These are phyloP conservation scores for Bidens hawaiensis DNA, from an alignment of 140 eudicot species.

Conservation along the genomic window DNA sequence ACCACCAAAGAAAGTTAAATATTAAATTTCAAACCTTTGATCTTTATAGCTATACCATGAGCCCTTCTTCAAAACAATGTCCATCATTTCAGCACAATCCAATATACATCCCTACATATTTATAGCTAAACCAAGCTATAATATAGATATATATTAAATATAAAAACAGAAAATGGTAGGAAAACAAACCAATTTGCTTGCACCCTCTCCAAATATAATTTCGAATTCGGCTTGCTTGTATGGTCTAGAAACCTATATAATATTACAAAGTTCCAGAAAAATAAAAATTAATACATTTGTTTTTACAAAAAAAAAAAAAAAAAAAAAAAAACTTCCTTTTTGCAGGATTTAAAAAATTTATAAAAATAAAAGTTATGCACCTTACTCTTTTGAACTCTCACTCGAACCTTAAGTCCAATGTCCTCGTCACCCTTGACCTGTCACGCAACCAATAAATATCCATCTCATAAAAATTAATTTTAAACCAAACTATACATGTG, in stretches of 20 bases:
- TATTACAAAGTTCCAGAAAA: background rate
- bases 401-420: slow-evolving; percentile 86
- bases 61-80: slow-evolving; percentile 76
- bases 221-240: slow-evolving; percentile 99
- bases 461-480: background rate
- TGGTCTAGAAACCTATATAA: slow-evolving; percentile 88
- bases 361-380: slow-evolving; percentile 27
- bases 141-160: background rate
- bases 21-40: slow-evolving; percentile 87
- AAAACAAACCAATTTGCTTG: slow-evolving; percentile 71
- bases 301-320: too few relatives aligned
- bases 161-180: background rate
- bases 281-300: background rate
- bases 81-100: slow-evolving; percentile 97
- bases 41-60: slow-evolving; percentile 93
- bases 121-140: slow-evolving; percentile 10
- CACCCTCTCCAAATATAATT: slow-evolving; percentile 95
- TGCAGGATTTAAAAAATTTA: background rate
- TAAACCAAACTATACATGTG: too few relatives aligned
- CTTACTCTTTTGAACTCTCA: slow-evolving; percentile 99
- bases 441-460: slow-evolving; percentile 8
- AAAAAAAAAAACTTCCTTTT: background rate
- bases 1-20: too few relatives aligned
- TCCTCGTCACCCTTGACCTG: slow-evolving; percentile 96
- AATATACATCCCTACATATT: slow-evolving; percentile 73